Conservation (phyloP, 2,329 filamentous ascomycete genomes). For the Xylariaceae sp. region DNA sequence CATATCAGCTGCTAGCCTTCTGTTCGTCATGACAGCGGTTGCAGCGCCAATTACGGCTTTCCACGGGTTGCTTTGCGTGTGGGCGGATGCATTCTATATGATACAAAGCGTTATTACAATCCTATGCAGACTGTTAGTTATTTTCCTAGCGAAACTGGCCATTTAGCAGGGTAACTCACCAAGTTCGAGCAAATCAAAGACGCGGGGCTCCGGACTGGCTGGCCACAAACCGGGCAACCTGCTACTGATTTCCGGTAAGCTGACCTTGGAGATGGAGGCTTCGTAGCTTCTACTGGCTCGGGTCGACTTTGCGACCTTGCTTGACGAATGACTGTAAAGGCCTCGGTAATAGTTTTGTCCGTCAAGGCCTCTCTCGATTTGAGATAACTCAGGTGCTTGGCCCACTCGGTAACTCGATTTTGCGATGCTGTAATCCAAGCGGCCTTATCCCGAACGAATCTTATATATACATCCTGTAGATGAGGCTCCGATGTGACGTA, state of each 20-base stretch:
- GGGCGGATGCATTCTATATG: constrained; percentile 45
- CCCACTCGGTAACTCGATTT: constrained; percentile 50
- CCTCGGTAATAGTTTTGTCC: constrained; percentile 42
- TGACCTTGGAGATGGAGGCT: constrained; percentile 25
- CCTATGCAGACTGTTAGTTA: constrained; percentile 15
- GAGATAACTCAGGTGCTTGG: constrained; percentile 51
- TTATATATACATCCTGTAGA: constrained; percentile 49
- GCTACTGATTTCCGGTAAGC: constrained; percentile 41
- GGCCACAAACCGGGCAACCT: constrained; percentile 47
- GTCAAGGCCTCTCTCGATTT: constrained; percentile 46
- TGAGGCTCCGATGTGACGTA: constrained; percentile 50
- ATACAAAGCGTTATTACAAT: constrained; percentile 43
- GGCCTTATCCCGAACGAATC: constrained; percentile 49
- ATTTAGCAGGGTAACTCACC: constrained; percentile 36
- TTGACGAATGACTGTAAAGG: constrained; percentile 42
- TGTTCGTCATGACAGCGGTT: constrained; percentile 36
- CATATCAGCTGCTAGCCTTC: not conserved
- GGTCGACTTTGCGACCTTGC: constrained; percentile 35
- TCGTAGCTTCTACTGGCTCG: constrained; percentile 25
- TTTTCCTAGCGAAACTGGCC: not conserved
- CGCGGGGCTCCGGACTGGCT: constrained; percentile 45
- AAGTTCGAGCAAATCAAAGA: constrained; percentile 49
- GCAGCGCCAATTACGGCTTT: constrained; percentile 41
- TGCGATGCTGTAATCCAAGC: constrained; percentile 48
- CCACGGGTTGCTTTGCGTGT: constrained; percentile 36